Base-by-base conservation (phyloP, 129 eudicot genomes). In the Silybum marianum region DNA sequence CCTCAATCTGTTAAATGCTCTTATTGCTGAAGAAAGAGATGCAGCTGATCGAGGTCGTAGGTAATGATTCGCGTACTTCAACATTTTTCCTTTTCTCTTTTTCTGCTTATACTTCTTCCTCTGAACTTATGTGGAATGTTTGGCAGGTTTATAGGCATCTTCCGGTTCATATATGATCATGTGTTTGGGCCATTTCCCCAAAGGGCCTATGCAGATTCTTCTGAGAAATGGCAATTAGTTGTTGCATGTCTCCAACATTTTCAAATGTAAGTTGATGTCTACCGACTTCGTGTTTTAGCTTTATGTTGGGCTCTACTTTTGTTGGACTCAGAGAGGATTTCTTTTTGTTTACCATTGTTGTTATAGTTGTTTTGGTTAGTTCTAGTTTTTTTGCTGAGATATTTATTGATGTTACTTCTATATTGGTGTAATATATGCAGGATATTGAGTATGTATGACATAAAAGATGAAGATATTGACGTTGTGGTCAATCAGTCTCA, bases 131-230 rank as follows among this genome's bases (percentile, higher is more conserved):
- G 32, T 76, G 46, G 68, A 48, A 25, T 46, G 39, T 78, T 74
- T 46, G 75, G 85, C 90, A 94, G 98, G 78, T 96, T 91, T 82
- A 83, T 91, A 78, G 99, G 99, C 84, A 96, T 96, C 66, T 96
- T 91, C 69, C 87, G 93, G 71, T 96, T 96, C 86, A 88, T 96
- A 85, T 96, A 90, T 82, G 97, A 96, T 77, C 95, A 96, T 77
- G 99, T 91, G 44, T 96, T 93, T 84, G 93, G 98, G 71, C 99
- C 98, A 69, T 96, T 93, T 77, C 90, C 99, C 7, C 99, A 96
- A 80, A 87, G 99, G 89, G 99, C 99, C 42, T 96, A 91, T 79
- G 95, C 93, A 22, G 97, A 96, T 76, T 91, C 91, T 34, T 87
- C 87, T 82, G 99, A 96, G 86, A 96, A 96, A 83, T 96, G 99